Evolutionary conservation across 2,329 filamentous ascomycete species (phyloP).

Genomic region (Raffaelea albimanens): DNA sequence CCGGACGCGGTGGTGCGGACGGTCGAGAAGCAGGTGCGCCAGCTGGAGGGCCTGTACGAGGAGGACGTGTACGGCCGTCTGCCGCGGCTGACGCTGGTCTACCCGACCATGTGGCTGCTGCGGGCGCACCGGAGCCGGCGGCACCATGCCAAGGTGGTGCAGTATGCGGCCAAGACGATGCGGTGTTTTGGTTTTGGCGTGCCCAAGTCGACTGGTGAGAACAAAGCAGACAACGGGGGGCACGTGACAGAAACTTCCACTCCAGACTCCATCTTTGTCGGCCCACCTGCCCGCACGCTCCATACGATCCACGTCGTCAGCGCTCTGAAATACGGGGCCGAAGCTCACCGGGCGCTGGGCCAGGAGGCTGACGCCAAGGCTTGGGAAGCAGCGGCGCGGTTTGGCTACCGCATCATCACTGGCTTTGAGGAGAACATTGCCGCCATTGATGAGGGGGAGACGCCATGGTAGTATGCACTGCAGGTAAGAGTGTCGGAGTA

Average conservation of each 20-base stretch:
- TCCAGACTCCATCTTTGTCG: conserved; percentile 7
- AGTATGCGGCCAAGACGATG: conserved; percentile 20
- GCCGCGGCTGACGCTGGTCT: conserved; percentile 24
- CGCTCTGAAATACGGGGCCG: conserved; percentile 19
- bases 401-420: conserved; percentile 22
- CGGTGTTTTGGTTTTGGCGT: conserved; percentile 23
- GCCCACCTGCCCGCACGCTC: conserved; percentile 8
- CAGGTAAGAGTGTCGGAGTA: too few relatives aligned
- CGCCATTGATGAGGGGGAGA: conserved; percentile 9
- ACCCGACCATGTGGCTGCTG: conserved; percentile 26
- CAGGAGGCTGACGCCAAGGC: conserved; percentile 16
- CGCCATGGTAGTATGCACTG: neutral
- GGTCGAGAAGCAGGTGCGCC: conserved; percentile 20
- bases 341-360: conserved; percentile 21
- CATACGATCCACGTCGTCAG: conserved; percentile 26
- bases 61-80: conserved; percentile 18
- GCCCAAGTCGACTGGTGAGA: conserved; percentile 11
- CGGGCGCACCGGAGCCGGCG: conserved; percentile 21
- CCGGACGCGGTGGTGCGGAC: conserved; percentile 22
- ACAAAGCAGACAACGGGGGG: conserved; percentile 14
- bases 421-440: conserved; percentile 21
- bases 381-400: conserved; percentile 19
- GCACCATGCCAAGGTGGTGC: conserved; percentile 23
- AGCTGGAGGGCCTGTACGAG: conserved; percentile 24
- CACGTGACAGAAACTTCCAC: too few relatives aligned